Evolutionary conservation across 805 yeast genomes (phyloP).

Genomic region (Ogataea ganodermae): DNA sequence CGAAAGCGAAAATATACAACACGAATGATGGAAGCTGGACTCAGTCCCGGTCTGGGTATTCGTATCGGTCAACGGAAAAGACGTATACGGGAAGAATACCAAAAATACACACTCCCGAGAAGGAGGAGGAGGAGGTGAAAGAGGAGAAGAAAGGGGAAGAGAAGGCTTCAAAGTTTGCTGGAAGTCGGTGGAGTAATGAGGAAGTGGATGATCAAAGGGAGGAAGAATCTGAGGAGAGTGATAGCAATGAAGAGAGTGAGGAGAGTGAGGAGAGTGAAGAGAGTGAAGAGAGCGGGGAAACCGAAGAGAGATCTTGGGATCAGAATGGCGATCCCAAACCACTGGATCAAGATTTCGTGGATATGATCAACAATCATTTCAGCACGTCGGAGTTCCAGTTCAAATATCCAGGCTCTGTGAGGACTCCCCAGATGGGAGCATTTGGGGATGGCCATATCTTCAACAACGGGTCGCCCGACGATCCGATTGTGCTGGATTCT

Average conservation of each 20-base stretch:
- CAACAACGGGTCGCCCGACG: slow-evolving; percentile 23
- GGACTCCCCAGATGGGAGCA: neutral
- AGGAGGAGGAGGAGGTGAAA: neutral
- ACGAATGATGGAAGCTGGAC: slow-evolving; percentile 32
- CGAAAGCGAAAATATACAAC: slow-evolving; percentile 22
- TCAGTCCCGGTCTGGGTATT: slow-evolving; percentile 29
- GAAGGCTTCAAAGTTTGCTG: neutral
- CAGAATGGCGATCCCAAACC: neutral
- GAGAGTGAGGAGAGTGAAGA: slow-evolving; percentile 3
- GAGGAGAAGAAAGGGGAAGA: neutral
- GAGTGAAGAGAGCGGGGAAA: neutral
- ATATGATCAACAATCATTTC: slow-evolving; percentile 12
- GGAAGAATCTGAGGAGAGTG: neutral
- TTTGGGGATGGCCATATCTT: neutral
- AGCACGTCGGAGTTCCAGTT: slow-evolving; percentile 1
- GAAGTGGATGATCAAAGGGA: neutral
- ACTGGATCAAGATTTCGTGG: slow-evolving; percentile 5
- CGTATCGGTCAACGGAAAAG: slow-evolving; percentile 29
- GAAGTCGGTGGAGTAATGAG: slow-evolving; percentile 3
- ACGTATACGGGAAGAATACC: slow-evolving; percentile 31
- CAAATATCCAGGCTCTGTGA: neutral
- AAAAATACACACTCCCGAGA: slow-evolving; percentile 11
- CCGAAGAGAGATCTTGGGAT: neutral
- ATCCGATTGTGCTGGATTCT: slow-evolving; percentile 29
- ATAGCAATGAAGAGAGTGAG: neutral